Evolutionary conservation across 164 flowering plant genomes (phyloP).

Genomic region (Akebia trifoliata): DNA sequence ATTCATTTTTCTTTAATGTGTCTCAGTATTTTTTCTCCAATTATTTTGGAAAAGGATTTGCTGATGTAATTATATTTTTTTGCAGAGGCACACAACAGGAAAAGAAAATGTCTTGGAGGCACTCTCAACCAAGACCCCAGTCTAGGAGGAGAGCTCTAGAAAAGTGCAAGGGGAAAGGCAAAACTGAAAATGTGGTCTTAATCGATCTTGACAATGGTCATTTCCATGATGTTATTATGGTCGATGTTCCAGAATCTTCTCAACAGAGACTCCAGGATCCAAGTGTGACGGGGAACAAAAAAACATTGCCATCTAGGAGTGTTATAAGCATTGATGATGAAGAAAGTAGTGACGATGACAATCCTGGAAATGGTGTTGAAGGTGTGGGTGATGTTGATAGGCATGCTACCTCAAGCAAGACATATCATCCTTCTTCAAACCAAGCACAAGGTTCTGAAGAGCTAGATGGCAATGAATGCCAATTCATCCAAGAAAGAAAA

Average conservation of each 20-base stretch:
- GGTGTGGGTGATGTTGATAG: conserved; percentile 26
- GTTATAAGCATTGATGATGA: conserved; percentile 54
- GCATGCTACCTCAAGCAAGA: conserved; percentile 36
- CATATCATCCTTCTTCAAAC: conserved; percentile 13
- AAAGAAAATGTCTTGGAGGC: too few relatives aligned
- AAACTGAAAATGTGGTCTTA: conserved; percentile 30
- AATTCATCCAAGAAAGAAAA: conserved; percentile 20
- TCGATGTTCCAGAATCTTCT: conserved; percentile 53
- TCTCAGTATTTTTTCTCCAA: too few relatives aligned
- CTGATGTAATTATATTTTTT: too few relatives aligned
- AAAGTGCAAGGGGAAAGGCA: conserved; percentile 28
- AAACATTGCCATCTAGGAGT: conserved; percentile 7
- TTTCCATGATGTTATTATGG: conserved; percentile 18
- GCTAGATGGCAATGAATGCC: conserved; percentile 30
- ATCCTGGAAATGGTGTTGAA: conserved; percentile 17
- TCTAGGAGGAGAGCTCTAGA: conserved; percentile 22
- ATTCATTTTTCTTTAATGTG: too few relatives aligned
- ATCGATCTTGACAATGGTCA: conserved; percentile 59
- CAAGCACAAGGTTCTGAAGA: conserved; percentile 15
- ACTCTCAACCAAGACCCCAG: conserved; percentile 7
- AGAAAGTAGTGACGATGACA: conserved; percentile 21
- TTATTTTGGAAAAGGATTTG: too few relatives aligned
- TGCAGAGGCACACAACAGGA: too few relatives aligned
- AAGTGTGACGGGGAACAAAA: conserved; percentile 10
- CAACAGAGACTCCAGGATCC: conserved; percentile 22